Conservation (phyloP, 1,284 basidiomycete genomes). For the Phellinidium pouzarii region DNA sequence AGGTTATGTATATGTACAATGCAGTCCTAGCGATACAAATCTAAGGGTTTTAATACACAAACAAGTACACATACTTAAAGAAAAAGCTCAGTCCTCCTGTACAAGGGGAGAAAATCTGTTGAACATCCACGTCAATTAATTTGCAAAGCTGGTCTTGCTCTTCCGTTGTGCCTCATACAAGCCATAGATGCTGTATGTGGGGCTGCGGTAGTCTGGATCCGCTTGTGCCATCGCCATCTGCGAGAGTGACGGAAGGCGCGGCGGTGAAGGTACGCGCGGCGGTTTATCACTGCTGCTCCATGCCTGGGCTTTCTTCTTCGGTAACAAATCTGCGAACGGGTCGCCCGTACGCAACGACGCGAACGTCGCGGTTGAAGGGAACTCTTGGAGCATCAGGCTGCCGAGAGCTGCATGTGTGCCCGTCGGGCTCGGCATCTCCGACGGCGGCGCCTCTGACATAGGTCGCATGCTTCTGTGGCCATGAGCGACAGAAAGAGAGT, state of each 20-base stretch:
- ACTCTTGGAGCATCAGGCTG: constrained; percentile 54
- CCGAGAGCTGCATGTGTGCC: constrained; percentile 44
- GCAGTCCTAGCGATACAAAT: background rate
- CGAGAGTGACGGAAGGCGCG: constrained; percentile 61
- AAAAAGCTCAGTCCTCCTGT: background rate
- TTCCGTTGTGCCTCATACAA: constrained; percentile 61
- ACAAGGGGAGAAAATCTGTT: background rate
- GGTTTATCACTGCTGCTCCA: constrained; percentile 42
- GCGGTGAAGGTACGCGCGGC: constrained; percentile 72
- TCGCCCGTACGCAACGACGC: constrained; percentile 18
- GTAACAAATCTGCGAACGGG: constrained; percentile 12
- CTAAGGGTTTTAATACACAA: background rate
- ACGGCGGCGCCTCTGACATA: constrained; percentile 13
- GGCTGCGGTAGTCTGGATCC: constrained; percentile 63
- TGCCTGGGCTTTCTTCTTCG: constrained; percentile 19
- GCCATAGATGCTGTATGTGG: constrained; percentile 75
- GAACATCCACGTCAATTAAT: background rate
- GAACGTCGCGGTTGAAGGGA: constrained; percentile 29
- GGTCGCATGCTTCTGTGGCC: constrained; percentile 26
- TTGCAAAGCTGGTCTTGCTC: constrained; percentile 29
- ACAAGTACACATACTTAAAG: background rate
- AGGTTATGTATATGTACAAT: too few species aligned
- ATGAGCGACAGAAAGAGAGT: constrained; percentile 56
- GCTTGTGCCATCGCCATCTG: constrained; percentile 68
- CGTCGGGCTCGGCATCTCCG: constrained; percentile 17